Evolutionary conservation across 306 rosid species (phyloP), one percentile per base, ranked within the genome.

Genomic region (Astragalus glycyphyllos): DNA sequence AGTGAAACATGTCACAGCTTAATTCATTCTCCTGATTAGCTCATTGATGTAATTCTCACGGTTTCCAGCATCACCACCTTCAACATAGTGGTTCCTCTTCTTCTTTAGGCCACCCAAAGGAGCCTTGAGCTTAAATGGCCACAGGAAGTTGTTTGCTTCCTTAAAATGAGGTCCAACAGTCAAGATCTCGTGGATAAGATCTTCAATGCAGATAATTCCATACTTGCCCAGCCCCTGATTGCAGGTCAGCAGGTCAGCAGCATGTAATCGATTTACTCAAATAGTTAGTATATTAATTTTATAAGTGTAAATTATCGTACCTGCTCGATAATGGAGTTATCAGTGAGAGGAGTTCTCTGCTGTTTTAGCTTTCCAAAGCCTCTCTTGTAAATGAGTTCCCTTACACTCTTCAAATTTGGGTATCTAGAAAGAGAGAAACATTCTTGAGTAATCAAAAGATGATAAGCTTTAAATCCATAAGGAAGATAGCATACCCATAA

Each of bases 61-160:
- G 81, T 88, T 92, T 6, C 98, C 98, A 0, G 98, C 98, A 79
- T 92, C 98, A 50, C 96, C 98, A 2, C 98, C 98, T 59, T 88
- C 98, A 8, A 92, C 98, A 41, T 92, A 92, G 69, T 92, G 96
- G 85, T 92, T 92, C 67, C 98, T 82, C 89, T 92, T 92, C 81
- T 92, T 92, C 82, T 92, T 80, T 31, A 92, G 77, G 14, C 98
- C 98, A 41, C 98, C 92, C 88, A 90, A 56, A 5, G 98, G 98
- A 4, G 98, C 98, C 89, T 86, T 92, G 13, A 92, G 95, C 88
- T 92, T 89, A 57, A 92, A 90, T 38, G 98, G 97, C 97, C 98
- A 92, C 2, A 92, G 87, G 77, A 86, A 90, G 83, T 90, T 92
- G 76, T 90, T 90, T 46, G 98, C 96, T 79, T 90, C 91, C 91